These are phyloP conservation scores for Decorospora gaudefroyi DNA, from an alignment of 2,329 filamentous ascomycete genomes.

Conservation along the genomic window DNA sequence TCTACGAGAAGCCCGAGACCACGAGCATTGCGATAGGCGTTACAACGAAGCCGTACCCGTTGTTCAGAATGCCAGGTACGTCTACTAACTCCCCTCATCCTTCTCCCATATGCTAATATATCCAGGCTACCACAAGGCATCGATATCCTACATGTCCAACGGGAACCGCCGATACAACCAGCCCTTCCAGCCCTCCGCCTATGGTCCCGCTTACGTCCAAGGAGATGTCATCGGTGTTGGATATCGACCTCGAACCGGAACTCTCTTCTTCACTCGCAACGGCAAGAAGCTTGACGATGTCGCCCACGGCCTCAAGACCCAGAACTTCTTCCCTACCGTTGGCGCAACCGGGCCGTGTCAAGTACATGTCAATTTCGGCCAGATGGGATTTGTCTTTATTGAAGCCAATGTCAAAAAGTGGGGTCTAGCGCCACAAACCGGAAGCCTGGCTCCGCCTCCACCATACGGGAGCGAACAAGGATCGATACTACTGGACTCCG, in stretches of 20 bases:
- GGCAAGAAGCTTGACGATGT: constrained; percentile 97
- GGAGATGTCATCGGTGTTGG: constrained; percentile 96
- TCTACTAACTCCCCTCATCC: not conserved
- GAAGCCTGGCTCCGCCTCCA: constrained; percentile 89
- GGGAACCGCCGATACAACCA: constrained; percentile 90
- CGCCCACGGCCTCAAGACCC: constrained; percentile 86
- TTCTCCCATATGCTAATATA: constrained; percentile 21
- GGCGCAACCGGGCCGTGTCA: constrained; percentile 91
- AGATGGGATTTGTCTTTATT: constrained; percentile 98
- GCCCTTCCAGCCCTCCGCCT: constrained; percentile 77
- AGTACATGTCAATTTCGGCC: constrained; percentile 96
- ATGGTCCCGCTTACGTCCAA: constrained; percentile 84
- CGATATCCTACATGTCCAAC: constrained; percentile 86
- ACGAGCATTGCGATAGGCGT: constrained; percentile 90
- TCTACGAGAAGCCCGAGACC: constrained; percentile 93
- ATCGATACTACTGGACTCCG: constrained; percentile 89
- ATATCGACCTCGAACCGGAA: constrained; percentile 90
- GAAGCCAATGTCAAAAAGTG: constrained; percentile 99
- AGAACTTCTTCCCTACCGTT: constrained; percentile 98
- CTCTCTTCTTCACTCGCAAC: constrained; percentile 97
- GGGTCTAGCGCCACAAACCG: constrained; percentile 94
- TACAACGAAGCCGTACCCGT: constrained; percentile 93
- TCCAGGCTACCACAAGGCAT: constrained; percentile 86
- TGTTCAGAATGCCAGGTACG: constrained; percentile 91
- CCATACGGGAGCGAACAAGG: constrained; percentile 97